Base-by-base conservation (phyloP, 306 rosid genomes). In the Geum urbanum region DNA sequence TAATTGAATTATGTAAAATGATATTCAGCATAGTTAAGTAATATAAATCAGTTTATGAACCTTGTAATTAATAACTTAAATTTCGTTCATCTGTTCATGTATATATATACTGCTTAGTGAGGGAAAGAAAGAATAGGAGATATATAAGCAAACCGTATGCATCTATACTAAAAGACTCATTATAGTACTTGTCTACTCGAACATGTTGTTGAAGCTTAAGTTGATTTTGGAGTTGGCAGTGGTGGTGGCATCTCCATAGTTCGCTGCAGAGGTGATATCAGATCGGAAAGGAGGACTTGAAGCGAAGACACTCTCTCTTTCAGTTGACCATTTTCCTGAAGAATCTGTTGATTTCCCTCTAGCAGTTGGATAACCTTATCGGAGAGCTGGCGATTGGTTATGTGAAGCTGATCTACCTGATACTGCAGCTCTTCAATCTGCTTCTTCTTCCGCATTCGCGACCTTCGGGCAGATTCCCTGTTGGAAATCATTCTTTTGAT, bases 401-500 rank as follows among this genome's bases (percentile, higher is more conserved):
- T 52, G 27, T 75, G 83, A 11, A 81, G 74, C 60, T 72, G 82
- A 15, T 73, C 55, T 5, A 81, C 83, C 50, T 80, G 85, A 65
- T 46, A 59, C 52, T 78, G 81, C 37, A 81, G 78, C 60, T 78
- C 85, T 66, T 84, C 88, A n/a, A 81, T 72, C 35, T 84, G 85
- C 73, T 75, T 81, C 70, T 84, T 84, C 77, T 79, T 75, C 18
- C 85, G 58, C 81, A 84, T 81, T 0, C 83, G 53, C 9, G 85
- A 84, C 52, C 85, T 73, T 47, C 85, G 55, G 0, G 85, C 85
- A 0, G 83, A 84, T 58, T 81, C 85, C 10, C 88, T 62, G 69
- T 84, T 84, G 24, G 88, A 81, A 51, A 84, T 78, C 81, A 78
- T 81, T 57, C 88, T 72, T 74, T 80, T 75, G 67, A 78, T 72